phyloP scores from a whole-genome alignment of 2,329 filamentous ascomycete genomes.

The Aspergillus neoniger region DNA sequence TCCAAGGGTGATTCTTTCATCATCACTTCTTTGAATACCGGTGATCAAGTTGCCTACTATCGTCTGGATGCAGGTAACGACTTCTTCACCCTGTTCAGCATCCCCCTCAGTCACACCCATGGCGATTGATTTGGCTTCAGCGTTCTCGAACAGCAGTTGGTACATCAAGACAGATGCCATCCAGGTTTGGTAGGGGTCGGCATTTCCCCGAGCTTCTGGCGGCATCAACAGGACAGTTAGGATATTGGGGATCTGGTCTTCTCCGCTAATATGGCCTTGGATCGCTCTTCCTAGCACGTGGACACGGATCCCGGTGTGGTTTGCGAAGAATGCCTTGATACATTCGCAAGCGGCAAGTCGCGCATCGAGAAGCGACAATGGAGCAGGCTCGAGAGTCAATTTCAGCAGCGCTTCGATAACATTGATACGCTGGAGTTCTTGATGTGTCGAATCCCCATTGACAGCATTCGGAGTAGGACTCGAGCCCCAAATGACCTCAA shows the following conservation, averaged over 20 bases:
- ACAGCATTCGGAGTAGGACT: constrained; percentile 24
- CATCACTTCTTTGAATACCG: constrained; percentile 72
- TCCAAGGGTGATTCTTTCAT: constrained; percentile 76
- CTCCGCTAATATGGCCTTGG: constrained; percentile 75
- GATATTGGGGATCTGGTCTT: constrained; percentile 84
- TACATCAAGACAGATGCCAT: constrained; percentile 86
- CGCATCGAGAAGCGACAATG: constrained; percentile 71
- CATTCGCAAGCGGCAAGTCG: constrained; percentile 85
- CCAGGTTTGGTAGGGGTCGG: constrained; percentile 85
- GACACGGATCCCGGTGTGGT: constrained; percentile 75
- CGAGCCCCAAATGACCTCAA: constrained; percentile 64
- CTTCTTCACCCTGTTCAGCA: constrained; percentile 85
- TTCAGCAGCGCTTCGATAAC: constrained; percentile 93
- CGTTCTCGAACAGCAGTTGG: constrained; percentile 79
- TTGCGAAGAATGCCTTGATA: constrained; percentile 87
- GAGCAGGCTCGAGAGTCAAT: constrained; percentile 69
- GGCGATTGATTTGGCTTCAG: constrained; percentile 74
- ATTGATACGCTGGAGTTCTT: constrained; percentile 68
- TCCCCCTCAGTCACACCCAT: constrained; percentile 88
- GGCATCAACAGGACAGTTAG: constrained; percentile 77
- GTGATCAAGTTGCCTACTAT: constrained; percentile 83
- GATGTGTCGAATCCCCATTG: constrained; percentile 42
- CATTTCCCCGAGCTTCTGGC: constrained; percentile 59
- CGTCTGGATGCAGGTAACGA: constrained; percentile 89
- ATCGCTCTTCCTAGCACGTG: constrained; percentile 90